A percentile compares a stretch with the other conserved stretches of the same genome.
Evolutionary conservation across 306 rosid genomes (phyloP).

Genomic region (Cicer pinnatifidum): DNA sequence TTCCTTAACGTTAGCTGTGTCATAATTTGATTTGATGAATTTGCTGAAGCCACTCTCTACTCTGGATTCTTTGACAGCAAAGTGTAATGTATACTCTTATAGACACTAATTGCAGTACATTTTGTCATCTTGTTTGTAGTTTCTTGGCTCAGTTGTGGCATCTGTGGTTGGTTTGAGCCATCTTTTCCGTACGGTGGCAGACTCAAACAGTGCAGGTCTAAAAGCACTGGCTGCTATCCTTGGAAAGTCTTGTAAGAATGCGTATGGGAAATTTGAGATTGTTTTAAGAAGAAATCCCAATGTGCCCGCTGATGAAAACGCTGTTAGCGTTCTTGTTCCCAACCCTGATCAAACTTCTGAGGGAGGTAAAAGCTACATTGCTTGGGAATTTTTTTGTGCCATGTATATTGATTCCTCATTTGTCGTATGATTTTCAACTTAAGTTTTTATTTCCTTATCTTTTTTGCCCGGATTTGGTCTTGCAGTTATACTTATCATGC

Average conservation of each 20-base stretch:
- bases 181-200: constrained; percentile 61
- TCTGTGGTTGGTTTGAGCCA: constrained; percentile 84
- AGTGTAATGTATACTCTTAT: constrained; percentile 38
- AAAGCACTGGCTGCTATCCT: constrained; percentile 69
- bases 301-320: constrained; percentile 72
- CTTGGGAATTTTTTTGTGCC: constrained; percentile 38
- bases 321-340: constrained; percentile 71
- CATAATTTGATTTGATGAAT: constrained; percentile 32
- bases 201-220: constrained; percentile 63
- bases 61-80: constrained; percentile 36
- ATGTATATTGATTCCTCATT: constrained; percentile 16
- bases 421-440: constrained; percentile 34
- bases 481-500: constrained; percentile 20
- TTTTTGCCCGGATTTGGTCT: constrained; percentile 32
- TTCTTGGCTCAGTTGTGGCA: constrained; percentile 70
- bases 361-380: constrained; percentile 62
- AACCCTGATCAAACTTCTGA: constrained; percentile 50
- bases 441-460: constrained; percentile 16
- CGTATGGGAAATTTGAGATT: constrained; percentile 51
- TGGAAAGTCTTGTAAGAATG: constrained; percentile 52
- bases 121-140: constrained; percentile 48
- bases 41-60: constrained; percentile 34
- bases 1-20: constrained; percentile 26
- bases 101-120: constrained; percentile 47
- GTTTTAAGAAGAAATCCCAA: constrained; percentile 65